Base-by-base conservation (phyloP, 108 stramenopile species). In the Licmophora abbreviata region DNA sequence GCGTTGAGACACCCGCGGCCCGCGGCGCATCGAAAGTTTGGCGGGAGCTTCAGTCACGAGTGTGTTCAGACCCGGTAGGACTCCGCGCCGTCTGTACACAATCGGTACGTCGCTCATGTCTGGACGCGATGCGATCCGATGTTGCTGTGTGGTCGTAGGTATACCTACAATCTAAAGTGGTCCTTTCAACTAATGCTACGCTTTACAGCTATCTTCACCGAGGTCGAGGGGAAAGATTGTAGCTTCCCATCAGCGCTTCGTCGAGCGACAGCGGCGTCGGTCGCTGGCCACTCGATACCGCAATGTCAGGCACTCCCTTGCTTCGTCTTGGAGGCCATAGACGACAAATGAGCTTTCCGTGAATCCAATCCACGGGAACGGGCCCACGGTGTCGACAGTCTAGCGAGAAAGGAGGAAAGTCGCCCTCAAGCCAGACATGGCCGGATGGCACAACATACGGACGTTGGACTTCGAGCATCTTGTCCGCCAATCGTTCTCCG, bases 361-460 rank as follows among this genome's bases (percentile, higher is more conserved):
- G 76, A 14, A 97, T 37, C 43, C 79, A 56, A 17, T 62, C 59
- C 40, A 64, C 28, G 6, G 94, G 94, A 32, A 97, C 66, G 0
- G 94, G 85, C 23, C 95, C 95, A 61, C 83, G 95, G 42, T 86
- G 76, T 25, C 96, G 65, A 20, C 92, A 95, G 43, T 97, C 96
- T 9, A 83, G 69, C 5, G 85, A 90, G 64, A 88, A 84, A n/a
- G 54, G 50, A 14, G 92, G 90, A 71, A 92, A 92, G 52, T 97
- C 96, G 5, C 93, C 94, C 69, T 95, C 94, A 4, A 97, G 36
- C 94, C 94, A 97, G 10, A 95, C 79, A 54, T 90, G 92, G 27
- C 81, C 69, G 21, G 58, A 34, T 9, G 93, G 93, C 1, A 96
- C 85, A 24, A 54, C 61, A 20, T 79, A 26, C 29, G 48, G 29